Evolutionary conservation across 306 rosid species (phyloP), one percentile per base, ranked within the genome.

Genomic region (Casuarina glauca): DNA sequence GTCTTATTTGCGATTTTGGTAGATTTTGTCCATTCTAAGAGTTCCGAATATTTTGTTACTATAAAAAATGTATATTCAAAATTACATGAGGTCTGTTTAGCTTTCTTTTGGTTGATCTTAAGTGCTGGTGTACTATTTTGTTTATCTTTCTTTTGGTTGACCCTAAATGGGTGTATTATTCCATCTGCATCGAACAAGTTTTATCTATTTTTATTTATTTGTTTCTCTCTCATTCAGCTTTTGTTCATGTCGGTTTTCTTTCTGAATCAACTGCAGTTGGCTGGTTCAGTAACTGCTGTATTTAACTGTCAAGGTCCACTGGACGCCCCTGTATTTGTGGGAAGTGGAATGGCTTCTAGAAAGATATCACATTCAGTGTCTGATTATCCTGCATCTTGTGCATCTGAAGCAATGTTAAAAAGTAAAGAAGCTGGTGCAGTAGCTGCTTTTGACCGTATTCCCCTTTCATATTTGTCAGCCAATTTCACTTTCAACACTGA

Each of bases 251-350:
- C 74, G 70, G 38, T 76, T 82, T 73, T 76, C 76, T 76, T 54
- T 71, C 49, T 81, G 77, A 76, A 74, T 85, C 63, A 70, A 70
- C 85, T 89, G 90, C 91, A 95, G 98, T 63, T 95, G 79, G 97
- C 98, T 73, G 98, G 98, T 75, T 91, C 98, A 58, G 86, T 88
- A 83, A 91, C 97, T 73, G 92, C 97, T 79, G 90, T 95, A 50
- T 91, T 92, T 87, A 95, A 95, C 86, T 95, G 98, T 83, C 97
- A 95, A 92, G 98, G 98, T 52, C 97, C 98, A 53, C 71, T 95
- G 82, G 90, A 86, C 81, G 78, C 90, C 79, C 98, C 98, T 85
- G 52, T 95, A 73, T 95, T 95, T 82, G 97, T 92, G 69, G 98
- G 98, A 72, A 92, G 97, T 87, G 98, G 90, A 85, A 92, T 91